Base-by-base conservation (phyloP, 2,329 filamentous ascomycete species). In the Fusarium abutilonis region DNA sequence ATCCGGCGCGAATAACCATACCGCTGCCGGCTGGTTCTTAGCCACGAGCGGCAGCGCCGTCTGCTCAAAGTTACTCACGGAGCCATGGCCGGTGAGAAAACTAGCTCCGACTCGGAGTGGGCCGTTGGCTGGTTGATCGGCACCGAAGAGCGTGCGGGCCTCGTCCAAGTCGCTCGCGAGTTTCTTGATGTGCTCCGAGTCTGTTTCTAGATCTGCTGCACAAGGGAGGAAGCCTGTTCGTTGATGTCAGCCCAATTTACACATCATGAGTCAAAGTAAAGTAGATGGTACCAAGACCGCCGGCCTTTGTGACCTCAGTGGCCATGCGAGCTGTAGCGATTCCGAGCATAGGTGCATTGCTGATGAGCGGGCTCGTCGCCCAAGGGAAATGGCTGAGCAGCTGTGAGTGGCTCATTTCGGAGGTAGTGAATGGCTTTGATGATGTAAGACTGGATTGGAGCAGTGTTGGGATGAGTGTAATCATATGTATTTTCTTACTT, bases 1-100 rank as follows among this genome's bases (percentile, higher is more conserved):
- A 29, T 77, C 74, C 2, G 86, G 86, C 3, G 87, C 88, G 68
- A 90, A 90, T 42, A 91, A 80, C 88, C 88, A 91, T 9, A 88
- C 78, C 0, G 86, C 87, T 3, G 81, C 82, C 2, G 87, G 86
- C 0, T 74, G 74, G 71, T 86, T 82, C 57, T 78, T 75, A 21
- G 70, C 69, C 15, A 91, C 75, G 11, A 89, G 63, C 1, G 82
- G 81, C 3, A 86, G 70, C 2, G 78, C 77, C n/a, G 77, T 80
- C 52, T 73, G 58, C 23, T 66, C 56, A 63, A 84, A 83, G 46
- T 74, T 63, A 1, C 56, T n/a, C 2, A 77, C 66, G 21, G 77
- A 76, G 19, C 75, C 72, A 47, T 81, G 74, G 52, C 84, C 85
- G 41, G 86, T 83, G 50, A 90, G 80, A 73, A 90, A 87, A 57